phyloP scores from a whole-genome alignment of 1,284 basidiomycete species.

The Gymnopus androsaceus region DNA sequence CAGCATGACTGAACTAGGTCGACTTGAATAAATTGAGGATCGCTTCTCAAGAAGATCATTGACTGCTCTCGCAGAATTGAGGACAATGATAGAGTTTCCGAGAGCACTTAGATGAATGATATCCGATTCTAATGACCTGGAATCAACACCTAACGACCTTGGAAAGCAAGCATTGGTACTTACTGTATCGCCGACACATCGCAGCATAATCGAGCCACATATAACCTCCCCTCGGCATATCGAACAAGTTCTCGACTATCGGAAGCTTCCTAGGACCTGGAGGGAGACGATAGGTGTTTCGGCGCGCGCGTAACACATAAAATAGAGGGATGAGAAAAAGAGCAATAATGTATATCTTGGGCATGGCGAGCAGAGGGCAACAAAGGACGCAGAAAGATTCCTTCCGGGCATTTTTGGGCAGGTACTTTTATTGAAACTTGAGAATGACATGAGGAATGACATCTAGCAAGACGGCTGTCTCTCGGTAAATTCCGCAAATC shows the following conservation, averaged over 20 bases:
- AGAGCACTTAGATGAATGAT: constrained; percentile 8
- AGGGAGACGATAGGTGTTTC: constrained; percentile 1
- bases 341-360: too few species aligned
- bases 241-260: neutral
- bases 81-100: neutral
- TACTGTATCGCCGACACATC: constrained; percentile 2
- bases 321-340: too few species aligned
- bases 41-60: constrained; percentile 10
- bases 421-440: too few species aligned
- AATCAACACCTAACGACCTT: too few species aligned
- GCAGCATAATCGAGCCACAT: constrained; percentile 5
- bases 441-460: too few species aligned
- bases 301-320: too few species aligned
- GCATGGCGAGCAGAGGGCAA: too few species aligned
- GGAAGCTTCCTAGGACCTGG: constrained; percentile 9
- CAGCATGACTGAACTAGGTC: neutral
- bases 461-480: too few species aligned
- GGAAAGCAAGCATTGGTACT: too few species aligned
- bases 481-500: too few species aligned
- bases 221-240: neutral
- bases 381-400: too few species aligned
- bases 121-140: constrained; percentile 9
- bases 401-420: too few species aligned
- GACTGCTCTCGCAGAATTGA: neutral
- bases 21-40: constrained; percentile 4